Base-by-base conservation (phyloP, 768 basidiomycete genomes). In the Pleurotus cornucopiae region DNA sequence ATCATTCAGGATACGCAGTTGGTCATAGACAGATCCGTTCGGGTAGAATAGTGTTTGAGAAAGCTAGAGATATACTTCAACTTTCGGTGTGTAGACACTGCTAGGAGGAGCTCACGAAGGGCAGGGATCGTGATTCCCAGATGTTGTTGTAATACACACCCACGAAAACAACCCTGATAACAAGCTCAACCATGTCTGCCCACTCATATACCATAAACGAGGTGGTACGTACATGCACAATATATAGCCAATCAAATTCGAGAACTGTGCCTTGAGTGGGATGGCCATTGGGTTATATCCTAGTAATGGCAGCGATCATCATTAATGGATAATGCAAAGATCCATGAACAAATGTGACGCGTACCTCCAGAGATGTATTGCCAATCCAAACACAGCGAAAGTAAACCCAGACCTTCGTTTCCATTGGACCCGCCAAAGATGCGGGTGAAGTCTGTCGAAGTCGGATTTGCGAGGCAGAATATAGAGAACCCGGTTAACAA, bases 351-450 rank as follows among this genome's bases (percentile, higher is more conserved):
- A 6, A 6, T 21, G 18, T 12, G 4, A 25, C n/a, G 44, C 62
- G 18, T 60, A 67, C 70, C 62, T 62, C 77, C 78, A 12, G 76
- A 73, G 16, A 83, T 77, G 60, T 82, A 82, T 60, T 82, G 80
- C 82, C 82, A 87, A 61, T 87, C 85, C 49, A 87, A 76, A 56
- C 80, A 79, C 41, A 87, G 57, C 5, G 78, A 79, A 37, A 84
- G 57, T 30, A 86, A 60, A 0, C 85, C 85, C 23, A 87, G 76
- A 2, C 84, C 85, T 61, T 87, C 85, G 59, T 87, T 87, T 20
- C 78, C 84, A 48, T 82, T 78, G 2, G 77, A 74, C 3, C 86
- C 86, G 11, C 86, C 86, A 54, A 87, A 86, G 0, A 88, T 62
- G 9, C 79, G 76, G 1, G 83, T 84, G 59, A 84, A 78, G 37